Base-by-base conservation (phyloP, 805 yeast genomes). In the Wickerhamomyces subpelliculosus region DNA sequence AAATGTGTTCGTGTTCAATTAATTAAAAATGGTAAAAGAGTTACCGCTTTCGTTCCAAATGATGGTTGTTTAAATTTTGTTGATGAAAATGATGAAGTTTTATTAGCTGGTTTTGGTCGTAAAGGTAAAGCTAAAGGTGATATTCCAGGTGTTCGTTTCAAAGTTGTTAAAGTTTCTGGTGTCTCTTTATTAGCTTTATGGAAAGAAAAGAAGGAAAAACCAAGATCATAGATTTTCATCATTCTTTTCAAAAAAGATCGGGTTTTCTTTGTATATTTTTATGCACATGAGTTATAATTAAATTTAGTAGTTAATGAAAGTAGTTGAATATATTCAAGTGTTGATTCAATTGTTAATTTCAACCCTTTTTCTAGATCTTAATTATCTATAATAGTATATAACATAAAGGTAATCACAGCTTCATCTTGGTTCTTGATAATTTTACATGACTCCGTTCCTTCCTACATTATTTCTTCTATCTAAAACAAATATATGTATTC, bases 81-180 rank as follows among this genome's bases (percentile, higher is more conserved):
- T 64, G 99, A 93, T 71, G 97, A 93, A 80, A 93, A 93, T 81
- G 99, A 93, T 78, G 97, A 93, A 75, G 99, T 93, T 62, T 79
- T 93, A 65, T 80, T 93, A 63, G 97, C 99, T 65, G 99, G 99
- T 82, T 93, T 93, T 88, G 99, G 99, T 87, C 88, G 97, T 80
- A 93, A 96, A 83, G 98, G 98, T 80, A 93, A 93, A 83, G 98
- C 98, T 73, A 93, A 93, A 95, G 98, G 99, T 82, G 99, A 93
- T 89, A 90, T 93, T 68, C 98, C 98, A 73, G 99, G 99, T 87
- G 99, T 93, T 70, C 93, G 99, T 85, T 93, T 93, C 88, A 93
- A 93, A 86, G 99, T 93, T 70, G 99, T 93, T 71, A 93, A 93
- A 82, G 99, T 93, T 62, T 86, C 98, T 62, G 98, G 98, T 85